Conservation (phyloP, 2,329 filamentous ascomycete genomes). For the Helotiales sp. region DNA sequence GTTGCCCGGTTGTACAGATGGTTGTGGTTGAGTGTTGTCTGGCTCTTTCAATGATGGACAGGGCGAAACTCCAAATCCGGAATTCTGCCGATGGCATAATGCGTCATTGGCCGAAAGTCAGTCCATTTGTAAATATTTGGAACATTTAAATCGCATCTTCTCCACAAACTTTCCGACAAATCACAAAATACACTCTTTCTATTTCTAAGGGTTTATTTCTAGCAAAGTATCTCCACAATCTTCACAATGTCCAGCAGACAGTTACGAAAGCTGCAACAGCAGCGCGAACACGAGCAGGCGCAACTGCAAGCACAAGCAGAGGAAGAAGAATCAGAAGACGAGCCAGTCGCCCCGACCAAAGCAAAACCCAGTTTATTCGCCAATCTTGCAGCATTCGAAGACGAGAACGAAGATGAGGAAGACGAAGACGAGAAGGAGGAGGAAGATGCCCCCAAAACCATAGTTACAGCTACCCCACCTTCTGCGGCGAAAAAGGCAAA, state of each 20-base stretch:
- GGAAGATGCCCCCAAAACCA: constrained; percentile 42
- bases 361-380: constrained; percentile 59
- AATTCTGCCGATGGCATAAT: constrained; percentile 20
- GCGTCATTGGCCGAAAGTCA: constrained; percentile 37
- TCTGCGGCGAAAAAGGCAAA: constrained; percentile 50
- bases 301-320: constrained; percentile 31
- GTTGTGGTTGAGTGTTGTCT: background rate
- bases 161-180: background rate
- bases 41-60: background rate
- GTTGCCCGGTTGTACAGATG: background rate
- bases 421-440: constrained; percentile 42
- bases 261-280: constrained; percentile 44
- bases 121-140: background rate
- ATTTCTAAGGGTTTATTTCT: background rate
- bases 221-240: background rate
- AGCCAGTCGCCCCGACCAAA: constrained; percentile 41
- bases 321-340: constrained; percentile 40
- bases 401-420: constrained; percentile 47
- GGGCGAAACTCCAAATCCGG: background rate
- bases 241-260: constrained; percentile 44
- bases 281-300: constrained; percentile 41
- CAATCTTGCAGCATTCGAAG: constrained; percentile 53
- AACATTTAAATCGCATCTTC: background rate
- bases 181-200: background rate
- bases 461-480: constrained; percentile 28